phyloP scores from a whole-genome alignment of 306 rosid species.

The Styphnolobium japonicum region DNA sequence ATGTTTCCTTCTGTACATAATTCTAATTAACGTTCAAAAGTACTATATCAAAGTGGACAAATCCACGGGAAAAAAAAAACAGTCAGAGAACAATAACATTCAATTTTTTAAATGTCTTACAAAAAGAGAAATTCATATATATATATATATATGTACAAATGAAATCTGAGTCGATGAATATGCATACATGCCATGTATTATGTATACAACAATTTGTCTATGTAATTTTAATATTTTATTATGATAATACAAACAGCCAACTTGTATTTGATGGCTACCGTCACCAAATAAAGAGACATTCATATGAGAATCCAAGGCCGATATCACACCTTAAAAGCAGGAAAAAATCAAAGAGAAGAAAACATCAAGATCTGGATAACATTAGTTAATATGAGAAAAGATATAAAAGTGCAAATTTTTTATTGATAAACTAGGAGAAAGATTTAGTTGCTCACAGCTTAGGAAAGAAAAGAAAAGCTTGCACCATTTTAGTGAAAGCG shows the following conservation, averaged over 20 bases:
- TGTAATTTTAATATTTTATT: background rate
- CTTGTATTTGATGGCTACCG: background rate
- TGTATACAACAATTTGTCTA: background rate
- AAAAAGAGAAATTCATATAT: too few species aligned
- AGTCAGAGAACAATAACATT: too few species aligned
- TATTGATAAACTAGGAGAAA: background rate
- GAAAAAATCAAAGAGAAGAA: background rate
- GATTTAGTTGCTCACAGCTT: slow-evolving; percentile 24
- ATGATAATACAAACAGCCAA: background rate
- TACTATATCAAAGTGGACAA: too few species aligned
- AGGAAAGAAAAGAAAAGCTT: background rate
- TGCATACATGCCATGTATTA: background rate
- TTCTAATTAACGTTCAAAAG: too few species aligned
- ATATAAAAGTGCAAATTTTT: background rate
- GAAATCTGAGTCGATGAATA: background rate
- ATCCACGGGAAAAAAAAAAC: too few species aligned
- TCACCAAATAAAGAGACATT: background rate
- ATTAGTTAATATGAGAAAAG: background rate
- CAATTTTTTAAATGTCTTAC: too few species aligned
- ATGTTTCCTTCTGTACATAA: too few species aligned
- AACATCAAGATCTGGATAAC: background rate
- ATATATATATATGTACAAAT: background rate
- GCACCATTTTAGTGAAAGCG: background rate
- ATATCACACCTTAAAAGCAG: slow-evolving; percentile 13
- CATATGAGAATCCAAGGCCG: slow-evolving; percentile 14